Conservation (phyloP, 805 yeast species). For the Candida alai region DNA sequence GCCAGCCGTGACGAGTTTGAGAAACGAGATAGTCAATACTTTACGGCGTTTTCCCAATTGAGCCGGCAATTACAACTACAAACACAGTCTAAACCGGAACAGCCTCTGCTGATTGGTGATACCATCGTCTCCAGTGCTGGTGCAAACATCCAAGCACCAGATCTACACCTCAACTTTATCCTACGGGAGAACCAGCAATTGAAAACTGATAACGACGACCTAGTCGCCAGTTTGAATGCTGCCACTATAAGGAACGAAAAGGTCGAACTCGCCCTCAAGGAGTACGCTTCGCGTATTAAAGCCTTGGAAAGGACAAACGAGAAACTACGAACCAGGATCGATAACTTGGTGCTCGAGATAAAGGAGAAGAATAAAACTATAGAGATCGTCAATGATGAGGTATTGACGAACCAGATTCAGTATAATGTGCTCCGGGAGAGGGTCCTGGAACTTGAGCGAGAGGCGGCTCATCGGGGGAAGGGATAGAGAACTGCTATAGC, state of each 20-base stretch:
- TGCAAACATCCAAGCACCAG: conserved; percentile 2
- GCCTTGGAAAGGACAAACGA: conserved; percentile 15
- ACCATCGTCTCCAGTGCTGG: no score
- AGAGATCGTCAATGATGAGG: conserved; percentile 63
- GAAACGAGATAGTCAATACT: conserved; percentile 27
- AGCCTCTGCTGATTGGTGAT: neutral
- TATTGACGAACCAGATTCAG: conserved; percentile 58
- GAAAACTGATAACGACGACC: conserved; percentile 18
- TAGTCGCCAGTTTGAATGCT: conserved; percentile 21
- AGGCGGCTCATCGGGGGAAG: no score
- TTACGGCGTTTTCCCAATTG: conserved; percentile 31
- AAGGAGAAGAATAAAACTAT: conserved; percentile 52
- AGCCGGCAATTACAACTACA: conserved; percentile 13
- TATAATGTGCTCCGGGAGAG: conserved; percentile 36
- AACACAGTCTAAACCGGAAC: conserved; percentile 1
- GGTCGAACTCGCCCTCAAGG: conserved; percentile 14
- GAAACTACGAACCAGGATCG: conserved; percentile 18
- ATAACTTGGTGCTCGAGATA: conserved; percentile 24
- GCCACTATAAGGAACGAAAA: conserved; percentile 24
- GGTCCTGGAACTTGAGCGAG: neutral
- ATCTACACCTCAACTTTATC: conserved; percentile 1
- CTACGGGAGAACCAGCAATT: conserved; percentile 17
- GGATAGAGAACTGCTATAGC: no score
- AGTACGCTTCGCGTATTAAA: conserved; percentile 11
- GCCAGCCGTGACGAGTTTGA: conserved; percentile 29